A percentile compares a stretch with the other conserved stretches of the same genome.
These are phyloP conservation scores for Leccinum griseonigrum DNA, from an alignment of 1,284 basidiomycete genomes.

Conservation along the genomic window DNA sequence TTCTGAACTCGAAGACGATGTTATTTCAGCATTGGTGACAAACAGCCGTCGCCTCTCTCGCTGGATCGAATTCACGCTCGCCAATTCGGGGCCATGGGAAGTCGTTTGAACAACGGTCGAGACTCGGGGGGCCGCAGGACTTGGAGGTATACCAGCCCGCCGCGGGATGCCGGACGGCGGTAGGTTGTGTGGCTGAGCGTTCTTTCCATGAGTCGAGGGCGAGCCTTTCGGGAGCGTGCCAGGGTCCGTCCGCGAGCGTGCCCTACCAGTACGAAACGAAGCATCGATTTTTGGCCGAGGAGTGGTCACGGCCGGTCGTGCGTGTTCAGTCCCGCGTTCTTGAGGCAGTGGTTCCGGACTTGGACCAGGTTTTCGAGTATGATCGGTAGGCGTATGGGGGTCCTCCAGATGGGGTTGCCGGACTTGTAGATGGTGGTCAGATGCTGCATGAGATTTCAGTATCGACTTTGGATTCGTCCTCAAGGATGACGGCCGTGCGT, in stretches of 20 bases:
- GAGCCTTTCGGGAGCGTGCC: slow-evolving; percentile 26
- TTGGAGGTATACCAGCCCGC: slow-evolving; percentile 15
- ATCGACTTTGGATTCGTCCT: slow-evolving; percentile 29
- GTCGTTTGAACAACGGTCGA: background rate
- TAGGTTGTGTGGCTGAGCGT: slow-evolving; percentile 11
- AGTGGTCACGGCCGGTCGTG: slow-evolving; percentile 8
- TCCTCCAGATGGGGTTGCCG: slow-evolving; percentile 11
- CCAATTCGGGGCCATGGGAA: slow-evolving; percentile 7
- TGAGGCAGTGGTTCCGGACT: slow-evolving; percentile 11
- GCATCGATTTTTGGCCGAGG: slow-evolving; percentile 12
- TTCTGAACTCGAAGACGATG: slow-evolving; percentile 45
- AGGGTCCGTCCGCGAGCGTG: slow-evolving; percentile 42
- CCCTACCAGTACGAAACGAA: slow-evolving; percentile 21
- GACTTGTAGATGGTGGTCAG: slow-evolving; percentile 18
- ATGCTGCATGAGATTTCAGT: slow-evolving; percentile 22
- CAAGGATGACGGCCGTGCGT: slow-evolving; percentile 11
- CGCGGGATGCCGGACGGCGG: slow-evolving; percentile 41
- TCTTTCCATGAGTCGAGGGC: slow-evolving; percentile 18
- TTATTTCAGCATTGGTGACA: slow-evolving; percentile 51
- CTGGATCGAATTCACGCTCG: slow-evolving; percentile 17
- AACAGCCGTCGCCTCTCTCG: slow-evolving; percentile 41
- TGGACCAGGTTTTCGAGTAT: slow-evolving; percentile 10
- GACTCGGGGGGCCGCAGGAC: slow-evolving; percentile 13
- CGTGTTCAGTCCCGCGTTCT: slow-evolving; percentile 10
- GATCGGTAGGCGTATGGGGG: slow-evolving; percentile 4